Evolutionary conservation across 129 eudicot species (phyloP), one percentile per base, ranked within the genome.

Genomic region (Pittosporum tobira): DNA sequence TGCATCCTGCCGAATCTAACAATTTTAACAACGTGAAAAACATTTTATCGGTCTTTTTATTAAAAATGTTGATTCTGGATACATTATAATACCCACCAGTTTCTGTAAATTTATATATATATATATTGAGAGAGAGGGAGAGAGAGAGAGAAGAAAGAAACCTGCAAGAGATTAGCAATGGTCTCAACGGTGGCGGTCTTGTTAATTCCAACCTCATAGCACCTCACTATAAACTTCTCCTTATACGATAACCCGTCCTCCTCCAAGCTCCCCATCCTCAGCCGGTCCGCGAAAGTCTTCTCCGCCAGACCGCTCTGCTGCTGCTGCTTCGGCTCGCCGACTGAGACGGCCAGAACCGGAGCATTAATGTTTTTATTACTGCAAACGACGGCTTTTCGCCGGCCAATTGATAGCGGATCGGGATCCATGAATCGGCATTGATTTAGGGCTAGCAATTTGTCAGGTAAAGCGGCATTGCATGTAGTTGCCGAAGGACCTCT

Each of bases 111-210:
- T 45, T 14, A 20, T 42, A 19, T 14, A 15, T 21, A 6, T 24
- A 18, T 5, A 1, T 16, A 31, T 1, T 8, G 20, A 64, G 23
- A 10, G 50, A 14, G 60, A n/a, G 28, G 38, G 28, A 7, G 51
- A 51, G 57, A 20, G 8, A 51, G 34, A 15, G 19, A 1, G 2
- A n/a, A n/a, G n/a, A n/a, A n/a, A n/a, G n/a, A n/a, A 9, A 88
- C 97, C 97, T 90, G 95, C 55, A 90, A 74, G 37, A 90, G 75
- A 85, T 90, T 90, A 27, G 97, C 97, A 54, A 90, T 85, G 18
- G 95, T 90, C 46, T 90, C 94, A 61, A 90, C 94, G 22, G 95
- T 85, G 29, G 95, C 97, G 61, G 97, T 90, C 58, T 90, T 90
- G 66, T 90, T 90, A 60, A 85, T 75, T 68, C 95, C 95, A 36